Conservation (phyloP, 2,329 filamentous ascomycete species). For the Eutypella sp. region DNA sequence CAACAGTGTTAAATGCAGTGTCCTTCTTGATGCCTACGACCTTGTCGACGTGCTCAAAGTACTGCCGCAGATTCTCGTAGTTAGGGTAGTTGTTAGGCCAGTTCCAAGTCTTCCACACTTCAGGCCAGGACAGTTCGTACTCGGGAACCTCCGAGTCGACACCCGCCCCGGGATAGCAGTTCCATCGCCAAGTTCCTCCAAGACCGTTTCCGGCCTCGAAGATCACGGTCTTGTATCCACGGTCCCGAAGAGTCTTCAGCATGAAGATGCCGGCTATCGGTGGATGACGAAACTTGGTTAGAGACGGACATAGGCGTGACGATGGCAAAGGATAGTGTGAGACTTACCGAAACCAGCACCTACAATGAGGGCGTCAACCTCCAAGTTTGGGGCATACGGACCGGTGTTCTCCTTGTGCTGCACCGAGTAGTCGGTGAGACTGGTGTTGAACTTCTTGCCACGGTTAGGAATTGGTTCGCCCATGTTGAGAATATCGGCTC, state of each 20-base stretch:
- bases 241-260: conserved; percentile 46
- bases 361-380: conserved; percentile 33
- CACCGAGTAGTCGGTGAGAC: conserved; percentile 9
- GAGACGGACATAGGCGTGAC: not conserved
- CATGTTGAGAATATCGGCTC: conserved; percentile 1
- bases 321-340: not conserved
- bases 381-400: conserved; percentile 8
- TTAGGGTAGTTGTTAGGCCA: conserved; percentile 50
- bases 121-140: conserved; percentile 50
- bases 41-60: conserved; percentile 57
- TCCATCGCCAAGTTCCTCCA: conserved; percentile 53
- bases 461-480: conserved; percentile 1
- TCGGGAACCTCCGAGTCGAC: conserved; percentile 51
- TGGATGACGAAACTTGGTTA: not conserved
- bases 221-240: conserved; percentile 42
- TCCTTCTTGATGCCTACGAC: conserved; percentile 52
- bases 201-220: conserved; percentile 48
- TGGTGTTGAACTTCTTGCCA: conserved; percentile 8
- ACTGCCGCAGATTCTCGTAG: conserved; percentile 46
- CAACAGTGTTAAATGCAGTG: conserved; percentile 50
- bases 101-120: conserved; percentile 50
- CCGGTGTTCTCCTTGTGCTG: conserved; percentile 7
- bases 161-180: conserved; percentile 49
- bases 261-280: conserved; percentile 40
- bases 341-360: conserved; percentile 31